Base-by-base conservation (phyloP, 495 filamentous ascomycete species). In the Penicillium angulare region DNA sequence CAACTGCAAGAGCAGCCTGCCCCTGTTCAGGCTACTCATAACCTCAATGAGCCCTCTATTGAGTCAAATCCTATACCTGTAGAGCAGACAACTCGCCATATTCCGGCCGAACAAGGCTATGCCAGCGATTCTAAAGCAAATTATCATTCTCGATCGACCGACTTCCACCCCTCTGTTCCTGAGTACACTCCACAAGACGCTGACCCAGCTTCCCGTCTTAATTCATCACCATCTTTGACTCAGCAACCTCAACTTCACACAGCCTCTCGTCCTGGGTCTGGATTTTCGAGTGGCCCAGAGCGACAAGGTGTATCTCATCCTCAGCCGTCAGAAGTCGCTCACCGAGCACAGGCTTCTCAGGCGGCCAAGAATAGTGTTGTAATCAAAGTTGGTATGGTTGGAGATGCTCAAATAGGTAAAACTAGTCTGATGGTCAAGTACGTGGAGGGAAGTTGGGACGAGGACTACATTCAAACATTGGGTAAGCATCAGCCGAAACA, bases 391-490 rank as follows among this genome's bases (percentile, higher is more conserved):
- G 93, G 93, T 50, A 98, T 98, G 95, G 93, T 98, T 23, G 93
- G 93, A 44, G 93, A 98, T 76, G 93, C 93, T 48, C 93, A 98
- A 68, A 98, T 98, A 58, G 93, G 93, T 51, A 98, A 98, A 78
- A 98, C 93, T 3, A 96, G 91, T 57, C 67, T 98, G 65, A 98
- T 98, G 93, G 93, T 98, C 43, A 98, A 98, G 71, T 98, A 98
- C 60, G 93, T 98, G 31, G 93, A 98, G 72, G 93, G 93, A 20
- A 95, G 90, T 68, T 98, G 95, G 89, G 93, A 98, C 69, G 93
- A 98, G 72, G 93, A 98, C 71, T 98, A 98, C 70, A 98, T 98
- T 60, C 93, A 98, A 73, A 98, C 93, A 21, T 73, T 98, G 41
- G 93, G 92, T 89, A 74, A 43, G 75, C 67, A 41, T 52, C 15